Evolutionary conservation across 169 alveolate species (phyloP).

Genomic region (Hepatocystis sp.): DNA sequence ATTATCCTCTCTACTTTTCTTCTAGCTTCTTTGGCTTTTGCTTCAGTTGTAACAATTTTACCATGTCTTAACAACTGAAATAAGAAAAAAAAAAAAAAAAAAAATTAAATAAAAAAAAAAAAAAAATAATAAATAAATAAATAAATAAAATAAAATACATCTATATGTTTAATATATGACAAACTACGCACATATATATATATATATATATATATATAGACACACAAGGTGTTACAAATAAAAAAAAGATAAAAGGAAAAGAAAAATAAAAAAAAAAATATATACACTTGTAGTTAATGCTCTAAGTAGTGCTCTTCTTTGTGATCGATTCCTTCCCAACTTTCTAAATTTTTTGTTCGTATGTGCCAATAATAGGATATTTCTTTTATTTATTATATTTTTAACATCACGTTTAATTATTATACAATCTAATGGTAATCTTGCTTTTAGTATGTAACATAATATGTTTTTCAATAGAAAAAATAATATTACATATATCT

Average conservation of each 20-base stretch:
- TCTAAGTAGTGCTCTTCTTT: constrained; percentile 83
- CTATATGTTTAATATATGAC: no score
- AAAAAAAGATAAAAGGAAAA: no score
- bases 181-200: constrained; percentile 3
- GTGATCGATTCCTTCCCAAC: constrained; percentile 80
- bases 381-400: constrained; percentile 27
- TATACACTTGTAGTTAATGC: constrained; percentile 83
- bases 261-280: no score
- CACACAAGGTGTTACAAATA: no score
- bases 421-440: constrained; percentile 11
- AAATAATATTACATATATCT: constrained; percentile 31
- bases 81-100: background rate
- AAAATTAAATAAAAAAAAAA: no score
- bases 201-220: background rate
- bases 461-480: constrained; percentile 43
- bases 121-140: no score
- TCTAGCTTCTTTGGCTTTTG: constrained; percentile 85
- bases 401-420: constrained; percentile 17
- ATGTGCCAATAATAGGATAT: constrained; percentile 34
- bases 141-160: no score
- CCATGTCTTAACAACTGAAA: constrained; percentile 83
- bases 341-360: constrained; percentile 73
- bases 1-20: constrained; percentile 84
- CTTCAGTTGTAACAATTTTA: constrained; percentile 82
- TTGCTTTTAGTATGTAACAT: constrained; percentile 23